Evolutionary conservation across 306 rosid genomes (phyloP), one percentile per base, ranked within the genome.

Genomic region (Boehmeria nivea): DNA sequence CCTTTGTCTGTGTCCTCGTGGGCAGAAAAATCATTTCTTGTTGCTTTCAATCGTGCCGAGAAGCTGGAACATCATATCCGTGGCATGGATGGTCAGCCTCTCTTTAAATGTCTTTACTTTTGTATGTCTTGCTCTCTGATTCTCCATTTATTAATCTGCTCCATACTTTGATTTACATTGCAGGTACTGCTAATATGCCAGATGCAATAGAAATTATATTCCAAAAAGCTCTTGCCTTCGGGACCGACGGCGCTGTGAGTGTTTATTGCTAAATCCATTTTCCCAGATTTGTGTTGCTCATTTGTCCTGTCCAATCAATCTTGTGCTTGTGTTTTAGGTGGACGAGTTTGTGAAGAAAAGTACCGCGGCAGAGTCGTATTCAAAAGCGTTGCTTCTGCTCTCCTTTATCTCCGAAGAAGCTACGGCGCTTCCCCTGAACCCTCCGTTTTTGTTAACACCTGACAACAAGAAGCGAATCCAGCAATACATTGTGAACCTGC

Each of bases 341-440:
- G 99, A 85, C 8, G 96, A 85, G 62, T 79, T 67, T 49, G 68
- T 81, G 84, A 79, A 83, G 80, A 63, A 60, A 62, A 76, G 58
- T 5, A 71, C 64, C 38, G 95, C 89, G 9, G 74, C 78, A 42
- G 83, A 72, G 53, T 71, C 77, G 16, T 87, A 93, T 74, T 75
- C 99, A 22, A 83, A 79, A 66, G 96, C 99, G 14, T 73, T 79
- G 75, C 83, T 83, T 70, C 73, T 93, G 51, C 84, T 93, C 56
- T 83, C 86, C 26, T 93, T 93, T 51, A 76, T 93, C 36, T 76
- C 79, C 51, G 75, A 68, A 58, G 96, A 85, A 83, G 99, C 95
- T 57, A 69, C 69, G 37, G 65, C 79, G 50, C 84, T 93, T 59
- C 76, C 85, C 24, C 76, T 87, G 52, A 85, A 65, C 37, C 95